Base-by-base conservation (phyloP, 2,329 filamentous ascomycete genomes). In the Colletotrichum lentis region DNA sequence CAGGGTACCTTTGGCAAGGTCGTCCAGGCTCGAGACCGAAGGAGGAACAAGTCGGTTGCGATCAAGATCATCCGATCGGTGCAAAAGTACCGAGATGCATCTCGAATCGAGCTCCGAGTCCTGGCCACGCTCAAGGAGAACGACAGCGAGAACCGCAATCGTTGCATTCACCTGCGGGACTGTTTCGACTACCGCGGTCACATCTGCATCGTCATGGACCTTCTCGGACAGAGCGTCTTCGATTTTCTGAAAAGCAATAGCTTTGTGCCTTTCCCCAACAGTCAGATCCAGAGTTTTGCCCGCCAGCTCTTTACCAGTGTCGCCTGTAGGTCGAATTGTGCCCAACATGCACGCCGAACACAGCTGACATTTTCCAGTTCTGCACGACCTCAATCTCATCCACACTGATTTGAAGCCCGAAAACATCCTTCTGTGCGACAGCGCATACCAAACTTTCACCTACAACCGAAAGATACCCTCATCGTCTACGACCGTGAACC, bases 1-100 rank as follows among this genome's bases (percentile, higher is more conserved):
- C 96, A 99, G 80, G 96, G 96, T 71, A 99, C 96, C 0, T 99
- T 99, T 77, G 96, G 96, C 76, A 99, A 99, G 79, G 96, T 99
- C 18, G 96, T 99, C 20, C 91, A 97, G 79, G 96, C 96, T 60
- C 90, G 88, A 73, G 96, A 99, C 77, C 88, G 88, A 69, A 87
- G 87, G 74, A 90, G 89, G 71, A 90, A 90, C 73, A 93, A 94
- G 77, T 77, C 85, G 5, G 96, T 97, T 46, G 96, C 96, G 41
- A 93, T 99, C 79, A 99, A 99, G 80, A 97, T 99, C 78, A 98
- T 99, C 72, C 91, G 96, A 73, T 97, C 96, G 1, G 96, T 99
- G 14, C 96, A 97, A 76, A 99, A 99, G 78, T 99, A 99, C 77
- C 91, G 96, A 54, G 96, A 99, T 80, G 96, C 96, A 43, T 97